Evolutionary conservation across 2,329 filamentous ascomycete genomes (phyloP).

Genomic region (Diaporthe amygdali): DNA sequence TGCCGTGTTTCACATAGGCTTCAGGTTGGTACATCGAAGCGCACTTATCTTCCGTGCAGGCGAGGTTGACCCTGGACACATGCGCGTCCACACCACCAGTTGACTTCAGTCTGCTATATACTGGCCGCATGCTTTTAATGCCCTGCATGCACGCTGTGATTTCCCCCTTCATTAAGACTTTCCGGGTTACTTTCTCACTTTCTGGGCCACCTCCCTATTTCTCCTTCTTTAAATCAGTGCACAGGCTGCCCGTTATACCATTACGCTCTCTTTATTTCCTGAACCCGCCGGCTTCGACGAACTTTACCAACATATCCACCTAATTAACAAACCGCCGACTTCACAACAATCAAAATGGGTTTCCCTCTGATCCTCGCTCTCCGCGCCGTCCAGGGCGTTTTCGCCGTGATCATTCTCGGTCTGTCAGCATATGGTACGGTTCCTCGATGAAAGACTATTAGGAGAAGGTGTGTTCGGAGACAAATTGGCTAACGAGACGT

Average conservation of each 20-base stretch:
- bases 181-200: slow-evolving; percentile 25
- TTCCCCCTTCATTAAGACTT: slow-evolving; percentile 18
- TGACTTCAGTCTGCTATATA: slow-evolving; percentile 14
- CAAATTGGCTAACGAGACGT: slow-evolving; percentile 26
- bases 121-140: slow-evolving; percentile 6
- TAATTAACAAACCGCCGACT: slow-evolving; percentile 9
- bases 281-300: slow-evolving; percentile 20
- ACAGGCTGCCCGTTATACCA: slow-evolving; percentile 30
- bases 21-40: slow-evolving; percentile 31
- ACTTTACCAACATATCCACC: slow-evolving; percentile 24
- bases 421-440: slow-evolving; percentile 56
- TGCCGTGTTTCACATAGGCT: slow-evolving; percentile 35
- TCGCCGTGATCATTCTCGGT: slow-evolving; percentile 51
- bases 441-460: background rate
- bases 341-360: slow-evolving; percentile 41
- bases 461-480: background rate
- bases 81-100: slow-evolving; percentile 18
- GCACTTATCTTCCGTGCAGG: slow-evolving; percentile 12
- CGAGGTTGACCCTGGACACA: slow-evolving; percentile 18
- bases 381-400: slow-evolving; percentile 50
- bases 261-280: slow-evolving; percentile 28
- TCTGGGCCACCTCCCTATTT: slow-evolving; percentile 25
- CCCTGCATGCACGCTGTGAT: slow-evolving; percentile 13
- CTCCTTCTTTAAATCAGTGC: slow-evolving; percentile 32
- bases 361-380: slow-evolving; percentile 47